Percentiles rank a stretch among this genome's conserved stretches.
Evolutionary conservation across 140 eudicot species (phyloP).

Genomic region (Anethum foeniculum): DNA sequence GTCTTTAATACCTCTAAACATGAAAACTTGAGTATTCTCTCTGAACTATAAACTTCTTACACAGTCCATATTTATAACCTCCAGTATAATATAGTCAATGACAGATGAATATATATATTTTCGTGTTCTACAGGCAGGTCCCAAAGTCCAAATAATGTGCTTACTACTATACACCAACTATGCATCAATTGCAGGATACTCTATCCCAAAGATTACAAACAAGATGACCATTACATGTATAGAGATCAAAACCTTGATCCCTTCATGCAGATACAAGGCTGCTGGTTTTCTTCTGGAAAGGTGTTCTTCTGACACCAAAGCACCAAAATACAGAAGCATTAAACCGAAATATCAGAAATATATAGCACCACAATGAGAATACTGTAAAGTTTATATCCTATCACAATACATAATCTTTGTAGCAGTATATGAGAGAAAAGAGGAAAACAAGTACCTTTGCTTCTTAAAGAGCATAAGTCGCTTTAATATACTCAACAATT

Average conservation of each 20-base stretch:
- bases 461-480: constrained; percentile 71
- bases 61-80: neutral
- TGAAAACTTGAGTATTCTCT: neutral
- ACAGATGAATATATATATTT: neutral
- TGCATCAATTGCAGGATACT: neutral
- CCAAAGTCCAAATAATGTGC: neutral
- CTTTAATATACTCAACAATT: constrained; percentile 61
- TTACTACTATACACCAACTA: too few species aligned
- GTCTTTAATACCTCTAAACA: too few species aligned
- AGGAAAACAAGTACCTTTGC: constrained; percentile 12
- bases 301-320: neutral
- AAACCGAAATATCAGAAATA: neutral
- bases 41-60: neutral
- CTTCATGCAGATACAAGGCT: neutral
- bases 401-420: neutral
- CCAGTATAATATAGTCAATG: neutral
- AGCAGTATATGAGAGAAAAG: neutral
- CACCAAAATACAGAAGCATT: neutral
- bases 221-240: neutral
- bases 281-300: neutral
- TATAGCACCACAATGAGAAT: neutral
- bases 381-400: neutral
- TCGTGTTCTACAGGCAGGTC: neutral
- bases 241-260: neutral
- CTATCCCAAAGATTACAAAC: neutral